Conservation (phyloP, 495 filamentous ascomycete species). For the Stereocaulon alpinum region DNA sequence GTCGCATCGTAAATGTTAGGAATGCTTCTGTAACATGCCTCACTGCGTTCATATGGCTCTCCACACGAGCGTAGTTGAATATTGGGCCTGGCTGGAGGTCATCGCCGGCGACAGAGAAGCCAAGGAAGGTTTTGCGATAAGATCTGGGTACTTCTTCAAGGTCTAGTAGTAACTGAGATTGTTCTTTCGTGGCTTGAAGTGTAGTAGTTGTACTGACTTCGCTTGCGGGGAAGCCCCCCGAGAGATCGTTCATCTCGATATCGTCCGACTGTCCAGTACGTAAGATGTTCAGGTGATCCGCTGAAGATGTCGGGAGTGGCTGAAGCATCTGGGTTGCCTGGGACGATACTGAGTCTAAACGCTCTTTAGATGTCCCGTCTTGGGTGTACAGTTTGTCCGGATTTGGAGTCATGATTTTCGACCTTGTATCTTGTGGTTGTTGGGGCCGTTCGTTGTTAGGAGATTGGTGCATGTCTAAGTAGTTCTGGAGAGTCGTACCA, state of each 20-base stretch:
- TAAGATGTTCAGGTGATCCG: background rate
- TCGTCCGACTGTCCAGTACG: background rate
- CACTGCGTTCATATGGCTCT: constrained; percentile 1
- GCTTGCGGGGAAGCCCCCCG: background rate
- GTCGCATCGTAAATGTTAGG: background rate
- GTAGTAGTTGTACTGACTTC: background rate
- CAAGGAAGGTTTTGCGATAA: background rate
- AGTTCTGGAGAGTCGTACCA: background rate
- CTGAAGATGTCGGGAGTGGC: background rate
- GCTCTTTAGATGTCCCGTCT: background rate
- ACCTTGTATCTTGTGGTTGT: background rate
- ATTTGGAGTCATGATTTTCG: background rate
- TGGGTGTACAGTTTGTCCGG: too few relatives aligned
- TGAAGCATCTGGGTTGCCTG: background rate
- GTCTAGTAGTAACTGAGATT: background rate
- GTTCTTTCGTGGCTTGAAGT: background rate
- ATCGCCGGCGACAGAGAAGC: constrained; percentile 7
- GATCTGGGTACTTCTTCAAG: background rate
- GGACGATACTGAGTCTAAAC: background rate
- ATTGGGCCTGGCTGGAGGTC: constrained; percentile 6
- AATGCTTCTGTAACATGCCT: constrained; percentile 1
- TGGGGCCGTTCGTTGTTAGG: background rate
- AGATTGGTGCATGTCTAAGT: background rate
- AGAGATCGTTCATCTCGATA: background rate
- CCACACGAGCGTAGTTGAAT: constrained; percentile 3